These are phyloP conservation scores for Fusarium oligoseptatum DNA, from an alignment of 2,329 filamentous ascomycete genomes.

Conservation along the genomic window DNA sequence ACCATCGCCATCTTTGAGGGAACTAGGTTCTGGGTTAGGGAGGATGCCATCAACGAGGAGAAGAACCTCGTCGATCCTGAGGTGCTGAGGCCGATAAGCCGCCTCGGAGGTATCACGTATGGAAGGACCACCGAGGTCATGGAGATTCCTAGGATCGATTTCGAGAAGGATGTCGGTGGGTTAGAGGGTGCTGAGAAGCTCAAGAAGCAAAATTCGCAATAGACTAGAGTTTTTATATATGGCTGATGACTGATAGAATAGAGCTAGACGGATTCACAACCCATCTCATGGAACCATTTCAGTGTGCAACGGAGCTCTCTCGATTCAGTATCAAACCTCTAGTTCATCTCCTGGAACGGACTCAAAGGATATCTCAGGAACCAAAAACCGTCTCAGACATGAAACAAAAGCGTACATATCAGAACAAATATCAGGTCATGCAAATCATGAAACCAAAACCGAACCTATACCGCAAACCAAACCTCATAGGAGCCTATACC, in stretches of 20 bases:
- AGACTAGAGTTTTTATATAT: slow-evolving; percentile 18
- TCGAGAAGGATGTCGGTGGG: slow-evolving; percentile 64
- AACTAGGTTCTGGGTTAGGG: slow-evolving; percentile 87
- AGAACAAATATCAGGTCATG: slow-evolving; percentile 7
- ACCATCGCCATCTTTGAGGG: slow-evolving; percentile 85
- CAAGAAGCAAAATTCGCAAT: slow-evolving; percentile 36
- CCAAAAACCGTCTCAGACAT: slow-evolving; percentile 12
- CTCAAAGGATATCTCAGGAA: slow-evolving; percentile 8
- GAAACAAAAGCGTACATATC: not conserved
- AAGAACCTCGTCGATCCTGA: slow-evolving; percentile 80
- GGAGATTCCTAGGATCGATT: slow-evolving; percentile 77
- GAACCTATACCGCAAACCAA: slow-evolving; percentile 14
- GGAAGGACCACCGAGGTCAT: slow-evolving; percentile 76
- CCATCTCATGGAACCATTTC: not conserved
- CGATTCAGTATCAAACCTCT: slow-evolving; percentile 5
- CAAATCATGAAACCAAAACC: slow-evolving; percentile 18
- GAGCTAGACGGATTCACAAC: slow-evolving; percentile 4
- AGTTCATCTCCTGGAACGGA: not conserved
- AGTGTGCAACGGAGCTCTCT: slow-evolving; percentile 5
- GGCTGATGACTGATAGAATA: slow-evolving; percentile 18
- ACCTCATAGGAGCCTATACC: slow-evolving; percentile 25
- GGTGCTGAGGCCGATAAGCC: slow-evolving; percentile 80
- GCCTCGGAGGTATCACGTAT: slow-evolving; percentile 90
- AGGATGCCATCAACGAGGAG: slow-evolving; percentile 88
- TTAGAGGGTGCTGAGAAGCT: slow-evolving; percentile 70